Percentiles rank a stretch among this genome's conserved stretches.
These are phyloP conservation scores for Mortierella sp. DNA, from an alignment of 371 early-diverging fungal species.

Conservation along the genomic window DNA sequence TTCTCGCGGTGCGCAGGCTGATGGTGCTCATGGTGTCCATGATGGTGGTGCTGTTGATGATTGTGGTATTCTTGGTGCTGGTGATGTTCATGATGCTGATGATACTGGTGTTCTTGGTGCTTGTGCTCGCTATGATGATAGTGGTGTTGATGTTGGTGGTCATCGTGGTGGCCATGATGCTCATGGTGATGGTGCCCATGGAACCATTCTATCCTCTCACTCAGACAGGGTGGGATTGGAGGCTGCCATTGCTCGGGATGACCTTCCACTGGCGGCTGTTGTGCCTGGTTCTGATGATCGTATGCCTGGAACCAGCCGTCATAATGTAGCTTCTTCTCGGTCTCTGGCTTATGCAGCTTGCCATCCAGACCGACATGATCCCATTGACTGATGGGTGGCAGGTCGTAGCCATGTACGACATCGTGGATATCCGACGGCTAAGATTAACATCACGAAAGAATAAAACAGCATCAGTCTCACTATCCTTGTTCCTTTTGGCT, in stretches of 20 bases:
- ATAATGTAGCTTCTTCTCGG: slow-evolving; percentile 37
- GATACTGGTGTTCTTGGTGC: slow-evolving; percentile 27
- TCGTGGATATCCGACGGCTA: slow-evolving; percentile 57
- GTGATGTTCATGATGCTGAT: slow-evolving; percentile 12
- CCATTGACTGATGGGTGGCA: slow-evolving; percentile 46
- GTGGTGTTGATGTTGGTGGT: slow-evolving; percentile 1
- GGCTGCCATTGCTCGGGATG: slow-evolving; percentile 16
- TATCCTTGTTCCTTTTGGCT: neutral
- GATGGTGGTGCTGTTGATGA: slow-evolving; percentile 13
- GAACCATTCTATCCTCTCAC: neutral
- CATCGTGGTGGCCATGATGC: slow-evolving; percentile 13
- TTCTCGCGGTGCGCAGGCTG: slow-evolving; percentile 18
- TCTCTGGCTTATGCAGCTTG: slow-evolving; percentile 19
- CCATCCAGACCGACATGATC: slow-evolving; percentile 47
- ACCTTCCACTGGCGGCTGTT: slow-evolving; percentile 13
- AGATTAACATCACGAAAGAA: neutral
- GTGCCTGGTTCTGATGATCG: slow-evolving; percentile 38
- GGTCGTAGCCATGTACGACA: slow-evolving; percentile 47
- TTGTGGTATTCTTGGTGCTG: slow-evolving; percentile 25
- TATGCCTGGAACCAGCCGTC: slow-evolving; percentile 55
- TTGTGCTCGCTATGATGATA: slow-evolving; percentile 10
- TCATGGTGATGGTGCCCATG: slow-evolving; percentile 27
- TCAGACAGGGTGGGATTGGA: slow-evolving; percentile 2
- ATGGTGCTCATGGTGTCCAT: slow-evolving; percentile 17
- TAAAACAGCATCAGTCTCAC: neutral